A percentile compares a stretch with the other conserved stretches of the same genome.
These are phyloP conservation scores for Chaetomium strumarium DNA, from an alignment of 2,329 filamentous ascomycete genomes.

Conservation along the genomic window DNA sequence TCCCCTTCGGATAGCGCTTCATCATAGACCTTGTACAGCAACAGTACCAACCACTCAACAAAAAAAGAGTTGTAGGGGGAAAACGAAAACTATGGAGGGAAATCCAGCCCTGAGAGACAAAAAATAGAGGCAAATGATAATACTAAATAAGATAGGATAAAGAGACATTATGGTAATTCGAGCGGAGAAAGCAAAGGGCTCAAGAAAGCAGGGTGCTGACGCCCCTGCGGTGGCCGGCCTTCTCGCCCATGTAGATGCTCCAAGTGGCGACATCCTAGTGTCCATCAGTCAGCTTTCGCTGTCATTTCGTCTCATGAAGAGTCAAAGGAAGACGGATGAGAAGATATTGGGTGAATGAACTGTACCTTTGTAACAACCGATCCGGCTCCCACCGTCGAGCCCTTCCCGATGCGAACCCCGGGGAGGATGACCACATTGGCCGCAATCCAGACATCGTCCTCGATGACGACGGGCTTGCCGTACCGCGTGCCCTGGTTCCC, in stretches of 20 bases:
- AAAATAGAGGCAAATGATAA: neutral
- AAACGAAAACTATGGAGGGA: neutral
- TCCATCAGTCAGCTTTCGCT: neutral
- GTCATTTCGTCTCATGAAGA: neutral
- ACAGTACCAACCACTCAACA: neutral
- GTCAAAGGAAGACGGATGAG: neutral
- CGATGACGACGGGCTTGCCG: constrained; percentile 68
- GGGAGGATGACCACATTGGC: constrained; percentile 72
- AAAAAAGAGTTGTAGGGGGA: neutral
- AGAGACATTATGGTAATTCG: neutral
- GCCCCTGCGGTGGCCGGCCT: constrained; percentile 24
- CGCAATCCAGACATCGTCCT: constrained; percentile 79
- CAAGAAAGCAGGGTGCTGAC: constrained; percentile 16
- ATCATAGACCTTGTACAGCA: neutral
- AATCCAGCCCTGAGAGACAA: neutral
- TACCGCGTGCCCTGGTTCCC: constrained; percentile 67
- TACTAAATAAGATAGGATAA: neutral
- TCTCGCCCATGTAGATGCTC: constrained; percentile 25
- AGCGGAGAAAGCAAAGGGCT: neutral
- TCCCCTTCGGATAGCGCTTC: constrained; percentile 4
- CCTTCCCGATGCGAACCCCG: constrained; percentile 73
- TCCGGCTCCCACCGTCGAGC: constrained; percentile 73
- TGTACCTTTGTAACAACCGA: constrained; percentile 73
- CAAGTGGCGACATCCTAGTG: constrained; percentile 24
- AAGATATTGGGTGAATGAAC: constrained; percentile 1